Percentiles rank a stretch among this genome's conserved stretches.
phyloP scores from a whole-genome alignment of 257 asterid genomes.

The Buddleja alternifolia region DNA sequence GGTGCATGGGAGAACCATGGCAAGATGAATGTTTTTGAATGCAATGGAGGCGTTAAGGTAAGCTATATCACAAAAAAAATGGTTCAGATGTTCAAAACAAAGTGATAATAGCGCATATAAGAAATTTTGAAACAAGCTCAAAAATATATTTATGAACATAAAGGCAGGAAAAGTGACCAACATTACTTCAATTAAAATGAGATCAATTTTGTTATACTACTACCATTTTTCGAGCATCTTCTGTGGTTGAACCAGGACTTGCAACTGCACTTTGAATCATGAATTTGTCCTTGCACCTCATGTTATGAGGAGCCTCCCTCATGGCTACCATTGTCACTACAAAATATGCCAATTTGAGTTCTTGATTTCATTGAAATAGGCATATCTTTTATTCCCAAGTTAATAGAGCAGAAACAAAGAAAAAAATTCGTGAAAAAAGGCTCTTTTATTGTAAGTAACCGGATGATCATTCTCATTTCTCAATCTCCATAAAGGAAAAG shows the following conservation, averaged over 20 bases:
- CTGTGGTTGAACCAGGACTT: constrained; percentile 35
- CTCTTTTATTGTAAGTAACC: constrained; percentile 2
- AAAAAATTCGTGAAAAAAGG: background rate
- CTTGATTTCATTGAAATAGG: constrained; percentile 8
- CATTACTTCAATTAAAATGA: background rate
- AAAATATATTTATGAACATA: background rate
- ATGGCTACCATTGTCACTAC: constrained; percentile 57
- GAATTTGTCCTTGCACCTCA: constrained; percentile 73
- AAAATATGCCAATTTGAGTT: constrained; percentile 16
- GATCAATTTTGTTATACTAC: background rate
- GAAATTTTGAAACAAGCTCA: background rate
- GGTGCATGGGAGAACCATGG: background rate
- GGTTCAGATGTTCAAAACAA: background rate
- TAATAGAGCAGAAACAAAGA: background rate
- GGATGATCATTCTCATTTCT: no score
- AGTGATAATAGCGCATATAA: background rate
- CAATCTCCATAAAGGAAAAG: background rate
- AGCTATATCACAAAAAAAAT: background rate
- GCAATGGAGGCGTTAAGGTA: background rate
- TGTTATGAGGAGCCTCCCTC: constrained; percentile 47
- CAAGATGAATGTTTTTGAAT: background rate
- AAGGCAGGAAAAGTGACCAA: background rate
- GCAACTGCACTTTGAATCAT: constrained; percentile 62
- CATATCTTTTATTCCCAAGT: background rate
- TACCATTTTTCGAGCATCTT: constrained; percentile 52